Evolutionary conservation across 768 basidiomycete genomes (phyloP).

Genomic region (Dacryopinax primogenitus): DNA sequence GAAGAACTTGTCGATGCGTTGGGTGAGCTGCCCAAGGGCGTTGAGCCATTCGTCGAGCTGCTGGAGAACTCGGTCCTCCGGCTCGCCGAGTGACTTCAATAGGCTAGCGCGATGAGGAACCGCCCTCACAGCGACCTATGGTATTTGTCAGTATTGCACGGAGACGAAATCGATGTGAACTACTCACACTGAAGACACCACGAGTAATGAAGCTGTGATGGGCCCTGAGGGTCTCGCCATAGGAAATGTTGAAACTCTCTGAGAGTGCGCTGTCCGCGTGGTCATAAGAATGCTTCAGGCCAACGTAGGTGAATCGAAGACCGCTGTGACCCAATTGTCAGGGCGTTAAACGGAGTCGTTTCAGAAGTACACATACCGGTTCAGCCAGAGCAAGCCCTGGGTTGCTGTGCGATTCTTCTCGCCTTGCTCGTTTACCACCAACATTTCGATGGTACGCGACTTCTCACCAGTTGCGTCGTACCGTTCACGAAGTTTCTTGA

Average conservation of each 20-base stretch:
- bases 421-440: conserved; percentile 67
- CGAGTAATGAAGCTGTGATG: conserved; percentile 67
- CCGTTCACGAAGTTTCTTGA: conserved; percentile 86
- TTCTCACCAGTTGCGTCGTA: conserved; percentile 51
- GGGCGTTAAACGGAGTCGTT: neutral
- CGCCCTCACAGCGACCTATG: conserved; percentile 52
- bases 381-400: conserved; percentile 85
- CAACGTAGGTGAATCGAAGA: conserved; percentile 75
- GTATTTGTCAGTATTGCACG: neutral
- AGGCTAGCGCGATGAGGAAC: conserved; percentile 49
- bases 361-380: conserved; percentile 31
- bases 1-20: conserved; percentile 38
- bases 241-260: conserved; percentile 63
- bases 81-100: conserved; percentile 42
- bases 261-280: conserved; percentile 49
- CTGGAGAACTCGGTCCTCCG: conserved; percentile 35
- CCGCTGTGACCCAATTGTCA: conserved; percentile 37
- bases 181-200: conserved; percentile 42
- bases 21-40: conserved; percentile 40
- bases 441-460: conserved; percentile 67
- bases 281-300: conserved; percentile 62
- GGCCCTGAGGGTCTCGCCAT: conserved; percentile 68
- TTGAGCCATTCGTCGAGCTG: conserved; percentile 42
- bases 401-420: conserved; percentile 84
- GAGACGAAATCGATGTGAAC: neutral